These are phyloP conservation scores for Eragrostis tef DNA, from an alignment of 202 grass and related monocot species.

Conservation along the genomic window DNA sequence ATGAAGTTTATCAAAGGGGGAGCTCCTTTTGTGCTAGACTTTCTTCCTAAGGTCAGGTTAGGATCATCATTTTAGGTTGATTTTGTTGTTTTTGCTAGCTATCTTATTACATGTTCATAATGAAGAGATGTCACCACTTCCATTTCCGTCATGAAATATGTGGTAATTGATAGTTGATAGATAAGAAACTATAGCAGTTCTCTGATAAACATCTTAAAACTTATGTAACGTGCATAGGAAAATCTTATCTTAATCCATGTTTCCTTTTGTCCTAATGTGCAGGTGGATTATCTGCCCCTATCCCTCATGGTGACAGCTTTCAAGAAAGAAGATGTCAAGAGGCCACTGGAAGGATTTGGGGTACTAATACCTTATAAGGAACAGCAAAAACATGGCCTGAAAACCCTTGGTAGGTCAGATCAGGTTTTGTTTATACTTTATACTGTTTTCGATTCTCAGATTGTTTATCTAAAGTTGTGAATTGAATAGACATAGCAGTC, in stretches of 20 bases:
- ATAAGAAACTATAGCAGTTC: background rate
- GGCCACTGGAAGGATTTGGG: slow-evolving; percentile 93
- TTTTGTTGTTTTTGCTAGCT: slow-evolving; percentile 36
- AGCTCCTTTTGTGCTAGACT: slow-evolving; percentile 80
- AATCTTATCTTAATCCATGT: slow-evolving; percentile 8
- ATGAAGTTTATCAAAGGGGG: slow-evolving; percentile 79
- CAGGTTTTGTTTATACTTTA: slow-evolving; percentile 35
- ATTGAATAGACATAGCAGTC: slow-evolving; percentile 15
- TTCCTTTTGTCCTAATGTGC: slow-evolving; percentile 40
- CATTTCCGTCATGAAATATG: slow-evolving; percentile 13
- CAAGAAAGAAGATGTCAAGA: slow-evolving; percentile 86
- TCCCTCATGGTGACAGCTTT: slow-evolving; percentile 92
- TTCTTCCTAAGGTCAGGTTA: slow-evolving; percentile 89
- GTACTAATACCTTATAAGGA: slow-evolving; percentile 90
- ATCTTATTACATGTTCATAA: slow-evolving; percentile 17
- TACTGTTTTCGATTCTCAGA: background rate
- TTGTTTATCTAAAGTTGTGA: slow-evolving; percentile 12
- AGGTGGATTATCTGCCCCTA: slow-evolving; percentile 90
- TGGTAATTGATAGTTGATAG: background rate
- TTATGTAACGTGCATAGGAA: background rate
- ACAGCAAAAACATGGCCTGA: slow-evolving; percentile 87
- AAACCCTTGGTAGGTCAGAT: slow-evolving; percentile 74
- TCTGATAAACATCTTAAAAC: background rate
- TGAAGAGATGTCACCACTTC: background rate
- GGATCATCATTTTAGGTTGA: slow-evolving; percentile 23